phyloP scores from a whole-genome alignment of 1,284 basidiomycete genomes.

The Salmacisia buchloeana region DNA sequence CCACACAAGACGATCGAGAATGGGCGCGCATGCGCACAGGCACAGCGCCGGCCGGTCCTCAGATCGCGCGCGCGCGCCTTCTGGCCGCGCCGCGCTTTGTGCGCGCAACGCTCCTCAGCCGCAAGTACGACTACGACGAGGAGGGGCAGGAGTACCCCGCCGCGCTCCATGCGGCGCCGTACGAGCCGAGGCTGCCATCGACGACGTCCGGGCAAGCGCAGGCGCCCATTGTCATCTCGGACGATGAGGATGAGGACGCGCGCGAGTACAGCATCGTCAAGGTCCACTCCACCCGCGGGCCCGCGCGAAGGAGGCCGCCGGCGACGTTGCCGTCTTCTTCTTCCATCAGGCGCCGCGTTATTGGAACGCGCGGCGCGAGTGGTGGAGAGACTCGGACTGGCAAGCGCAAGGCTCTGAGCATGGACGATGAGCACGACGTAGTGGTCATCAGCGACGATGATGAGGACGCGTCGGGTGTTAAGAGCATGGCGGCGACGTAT shows the following conservation, averaged over 20 bases:
- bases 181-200: neutral
- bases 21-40: too few species aligned
- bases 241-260: neutral
- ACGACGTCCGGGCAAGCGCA: neutral
- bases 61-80: neutral
- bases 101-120: neutral
- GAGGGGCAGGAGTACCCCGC: too few species aligned
- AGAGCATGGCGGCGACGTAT: neutral
- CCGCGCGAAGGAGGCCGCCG: neutral
- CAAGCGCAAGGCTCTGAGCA: neutral
- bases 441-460: conserved; percentile 5
- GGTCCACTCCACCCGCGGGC: neutral
- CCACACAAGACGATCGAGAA: neutral
- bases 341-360: too few species aligned
- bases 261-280: neutral
- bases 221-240: conserved; percentile 5
- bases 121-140: neutral
- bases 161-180: neutral
- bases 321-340: neutral
- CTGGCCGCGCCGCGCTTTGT: neutral
- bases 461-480: neutral
- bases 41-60: neutral
- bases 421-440: neutral
- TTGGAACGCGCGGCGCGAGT: too few species aligned
- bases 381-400: too few species aligned